A percentile compares a stretch with the other conserved stretches of the same genome.
phyloP scores from a whole-genome alignment of 2,329 filamentous ascomycete species.

The Fusarium domesticum region DNA sequence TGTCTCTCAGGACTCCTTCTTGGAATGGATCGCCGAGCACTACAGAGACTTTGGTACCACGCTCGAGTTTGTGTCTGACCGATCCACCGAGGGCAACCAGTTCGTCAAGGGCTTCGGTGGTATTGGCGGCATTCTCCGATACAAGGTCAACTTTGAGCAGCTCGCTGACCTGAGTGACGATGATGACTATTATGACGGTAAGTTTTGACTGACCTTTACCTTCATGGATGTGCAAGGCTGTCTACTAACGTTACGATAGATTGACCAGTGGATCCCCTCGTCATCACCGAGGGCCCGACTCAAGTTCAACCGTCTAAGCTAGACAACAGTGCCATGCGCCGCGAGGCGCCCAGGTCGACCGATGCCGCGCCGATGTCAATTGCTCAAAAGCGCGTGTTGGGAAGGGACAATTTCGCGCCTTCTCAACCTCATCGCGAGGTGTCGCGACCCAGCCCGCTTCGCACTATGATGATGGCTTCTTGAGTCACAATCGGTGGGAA shows the following conservation, averaged over 20 bases:
- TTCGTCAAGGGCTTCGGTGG: slow-evolving; percentile 99
- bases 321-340: slow-evolving; percentile 41
- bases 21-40: slow-evolving; percentile 99
- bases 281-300: slow-evolving; percentile 77
- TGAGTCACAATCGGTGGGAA: slow-evolving; percentile 43
- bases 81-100: slow-evolving; percentile 97
- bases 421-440: slow-evolving; percentile 47
- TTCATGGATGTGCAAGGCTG: neutral
- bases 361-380: slow-evolving; percentile 45
- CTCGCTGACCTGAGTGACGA: slow-evolving; percentile 89
- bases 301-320: slow-evolving; percentile 53
- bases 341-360: slow-evolving; percentile 41
- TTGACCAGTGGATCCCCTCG: slow-evolving; percentile 91
- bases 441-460: slow-evolving; percentile 64
- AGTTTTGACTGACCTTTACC: slow-evolving; percentile 13
- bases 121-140: slow-evolving; percentile 93
- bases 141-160: slow-evolving; percentile 99
- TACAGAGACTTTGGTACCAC: slow-evolving; percentile 97
- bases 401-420: slow-evolving; percentile 46
- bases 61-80: slow-evolving; percentile 95
- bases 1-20: slow-evolving; percentile 80
- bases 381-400: slow-evolving; percentile 47
- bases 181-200: slow-evolving; percentile 85
- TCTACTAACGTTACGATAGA: slow-evolving; percentile 45
- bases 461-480: slow-evolving; percentile 63